These are phyloP conservation scores for Pseudocercospora fuligena DNA, from an alignment of 2,329 filamentous ascomycete genomes.

Conservation along the genomic window DNA sequence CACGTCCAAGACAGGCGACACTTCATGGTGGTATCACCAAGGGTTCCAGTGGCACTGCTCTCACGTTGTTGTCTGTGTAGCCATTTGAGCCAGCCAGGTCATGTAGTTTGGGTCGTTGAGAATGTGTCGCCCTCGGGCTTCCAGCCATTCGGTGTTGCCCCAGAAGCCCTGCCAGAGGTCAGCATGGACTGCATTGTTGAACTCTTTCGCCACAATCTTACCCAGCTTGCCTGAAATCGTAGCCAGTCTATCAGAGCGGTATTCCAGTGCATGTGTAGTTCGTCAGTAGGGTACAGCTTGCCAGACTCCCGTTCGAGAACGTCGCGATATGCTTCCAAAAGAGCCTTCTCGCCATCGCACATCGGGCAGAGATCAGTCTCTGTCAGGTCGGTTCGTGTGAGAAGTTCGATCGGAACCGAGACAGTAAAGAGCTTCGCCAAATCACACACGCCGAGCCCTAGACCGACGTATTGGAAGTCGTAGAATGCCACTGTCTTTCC, in stretches of 20 bases:
- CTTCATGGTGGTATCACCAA: too few relatives aligned
- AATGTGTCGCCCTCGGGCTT: conserved; percentile 30
- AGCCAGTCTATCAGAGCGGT: conserved; percentile 71
- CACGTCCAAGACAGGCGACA: too few relatives aligned
- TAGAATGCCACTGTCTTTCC: conserved; percentile 65
- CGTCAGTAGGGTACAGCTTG: conserved; percentile 58
- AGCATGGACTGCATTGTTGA: background rate
- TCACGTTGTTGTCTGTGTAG: background rate
- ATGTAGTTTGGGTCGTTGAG: conserved; percentile 26
- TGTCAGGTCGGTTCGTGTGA: conserved; percentile 36
- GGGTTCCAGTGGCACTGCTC: background rate
- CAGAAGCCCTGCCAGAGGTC: conserved; percentile 24
- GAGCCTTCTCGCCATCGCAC: conserved; percentile 54
- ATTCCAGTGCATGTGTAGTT: conserved; percentile 67
- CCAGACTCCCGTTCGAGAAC: conserved; percentile 42
- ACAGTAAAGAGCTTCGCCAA: conserved; percentile 71
- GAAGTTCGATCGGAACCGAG: conserved; percentile 62
- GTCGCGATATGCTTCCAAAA: conserved; percentile 59
- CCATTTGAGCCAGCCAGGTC: conserved; percentile 12
- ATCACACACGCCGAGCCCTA: conserved; percentile 69
- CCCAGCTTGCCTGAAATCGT: conserved; percentile 45
- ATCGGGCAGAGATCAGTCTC: conserved; percentile 49
- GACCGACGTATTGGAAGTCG: conserved; percentile 71
- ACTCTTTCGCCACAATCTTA: background rate
- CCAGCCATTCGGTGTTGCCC: conserved; percentile 36